Base-by-base conservation (phyloP, 148 eudicot genomes). In the Silene conica region DNA sequence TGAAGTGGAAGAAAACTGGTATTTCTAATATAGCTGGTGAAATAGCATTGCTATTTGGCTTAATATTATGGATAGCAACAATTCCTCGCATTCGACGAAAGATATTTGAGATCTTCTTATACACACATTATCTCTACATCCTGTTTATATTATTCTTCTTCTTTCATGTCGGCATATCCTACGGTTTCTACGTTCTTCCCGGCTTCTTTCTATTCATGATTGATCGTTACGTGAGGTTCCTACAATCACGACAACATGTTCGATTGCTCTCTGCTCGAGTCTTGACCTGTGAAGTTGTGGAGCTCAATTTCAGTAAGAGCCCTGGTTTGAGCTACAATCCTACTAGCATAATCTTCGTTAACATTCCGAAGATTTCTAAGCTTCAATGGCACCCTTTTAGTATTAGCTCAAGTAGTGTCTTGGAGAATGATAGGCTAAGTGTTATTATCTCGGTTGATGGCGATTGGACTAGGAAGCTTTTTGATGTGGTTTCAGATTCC, bases 301-400 rank as follows among this genome's bases (percentile, higher is more conserved):
- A 93, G 83, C 93, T 93, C 71, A 89, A 89, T 86, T 91, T 93
- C 76, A 83, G 88, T 56, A 93, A 93, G 80, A 88, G 77, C 78
- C 58, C 63, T 67, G 84, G 87, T 86, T 84, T 92, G 82, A 81
- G 66, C 55, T 95, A 88, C 59, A 87, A 77, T 7, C 96, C 98
- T 58, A 87, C 96, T 13, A 90, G 97, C 84, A 87, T 86, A 38
- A 69, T 95, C 67, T 95, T 92, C 55, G 2, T 95, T 28, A 90
- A 95, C 67, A 85, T 95, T 3, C 96, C 96, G 0, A 72, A 80
- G 75, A 88, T 95, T 77, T 95, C 98, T 14, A 92, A 87, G 83
- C 81, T 90, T 45, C 98, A 95, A 63, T 95, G 98, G 98, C 98
- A 95, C 75, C 98, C 98, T 11, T 95, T 88, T 60, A 92, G 97